These are phyloP conservation scores for Fusarium sp. DNA, from an alignment of 2,329 filamentous ascomycete genomes.

Conservation along the genomic window DNA sequence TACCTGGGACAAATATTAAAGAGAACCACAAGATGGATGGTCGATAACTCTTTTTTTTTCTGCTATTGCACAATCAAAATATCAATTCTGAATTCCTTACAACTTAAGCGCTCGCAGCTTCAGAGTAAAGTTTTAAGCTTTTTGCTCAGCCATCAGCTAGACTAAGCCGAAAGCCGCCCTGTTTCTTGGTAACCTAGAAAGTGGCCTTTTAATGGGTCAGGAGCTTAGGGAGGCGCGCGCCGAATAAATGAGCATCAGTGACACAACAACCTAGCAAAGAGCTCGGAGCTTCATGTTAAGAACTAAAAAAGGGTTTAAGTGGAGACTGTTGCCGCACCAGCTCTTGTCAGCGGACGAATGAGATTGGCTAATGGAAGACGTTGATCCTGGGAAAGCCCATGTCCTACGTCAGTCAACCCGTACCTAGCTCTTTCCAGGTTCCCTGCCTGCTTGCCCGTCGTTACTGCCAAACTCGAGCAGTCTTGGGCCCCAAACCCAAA, in stretches of 20 bases:
- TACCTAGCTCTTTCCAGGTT: background rate
- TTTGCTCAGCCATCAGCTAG: constrained; percentile 22
- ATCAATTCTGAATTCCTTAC: background rate
- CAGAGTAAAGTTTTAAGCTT: constrained; percentile 37
- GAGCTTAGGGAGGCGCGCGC: constrained; percentile 14
- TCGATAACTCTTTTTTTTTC: background rate
- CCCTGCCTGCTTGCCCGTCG: constrained; percentile 4
- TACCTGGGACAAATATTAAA: background rate
- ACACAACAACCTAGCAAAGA: constrained; percentile 22
- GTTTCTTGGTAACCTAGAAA: background rate
- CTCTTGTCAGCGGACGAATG: background rate
- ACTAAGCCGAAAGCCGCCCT: constrained; percentile 6
- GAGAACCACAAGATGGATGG: background rate
- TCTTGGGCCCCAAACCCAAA: background rate
- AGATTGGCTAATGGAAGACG: background rate
- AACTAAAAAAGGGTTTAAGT: constrained; percentile 3
- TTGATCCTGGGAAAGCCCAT: constrained; percentile 24
- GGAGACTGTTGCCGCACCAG: constrained; percentile 19
- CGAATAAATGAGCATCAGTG: constrained; percentile 35
- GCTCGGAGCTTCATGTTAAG: constrained; percentile 8
- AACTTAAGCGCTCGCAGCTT: background rate
- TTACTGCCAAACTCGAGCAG: background rate
- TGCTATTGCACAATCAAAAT: background rate
- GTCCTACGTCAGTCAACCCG: constrained; percentile 39
- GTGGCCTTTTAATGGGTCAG: constrained; percentile 7